phyloP scores from a whole-genome alignment of 805 yeast genomes.

The Yamadazyma phyllophila region DNA sequence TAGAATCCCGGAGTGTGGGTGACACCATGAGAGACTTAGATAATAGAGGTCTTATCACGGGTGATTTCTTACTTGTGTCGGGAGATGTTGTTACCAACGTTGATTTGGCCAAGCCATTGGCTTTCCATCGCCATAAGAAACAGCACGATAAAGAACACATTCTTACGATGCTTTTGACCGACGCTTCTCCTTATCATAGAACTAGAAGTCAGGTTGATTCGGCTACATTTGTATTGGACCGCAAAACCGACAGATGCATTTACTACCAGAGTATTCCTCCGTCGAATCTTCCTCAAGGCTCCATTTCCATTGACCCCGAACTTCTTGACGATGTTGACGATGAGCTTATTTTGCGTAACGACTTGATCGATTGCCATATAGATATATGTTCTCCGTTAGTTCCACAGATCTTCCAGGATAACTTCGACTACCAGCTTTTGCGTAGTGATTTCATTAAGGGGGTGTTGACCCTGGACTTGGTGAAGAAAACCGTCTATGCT shows the following conservation, averaged over 20 bases:
- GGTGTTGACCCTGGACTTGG: conserved; percentile 82
- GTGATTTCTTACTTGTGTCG: conserved; percentile 84
- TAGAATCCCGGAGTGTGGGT: conserved; percentile 89
- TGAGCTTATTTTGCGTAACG: conserved; percentile 82
- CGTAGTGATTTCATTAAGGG: conserved; percentile 89
- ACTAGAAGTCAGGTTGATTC: conserved; percentile 80
- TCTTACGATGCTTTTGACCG: conserved; percentile 88
- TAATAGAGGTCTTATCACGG: conserved; percentile 81
- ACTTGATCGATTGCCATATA: conserved; percentile 92
- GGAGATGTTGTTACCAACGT: conserved; percentile 97
- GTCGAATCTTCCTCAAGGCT: conserved; percentile 30
- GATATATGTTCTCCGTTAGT: conserved; percentile 94
- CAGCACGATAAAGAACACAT: conserved; percentile 84
- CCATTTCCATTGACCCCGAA: conserved; percentile 76
- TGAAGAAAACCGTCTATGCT: conserved; percentile 88
- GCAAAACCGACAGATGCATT: conserved; percentile 69
- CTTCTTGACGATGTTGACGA: conserved; percentile 66
- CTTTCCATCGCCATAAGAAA: conserved; percentile 69
- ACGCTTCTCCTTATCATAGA: conserved; percentile 80
- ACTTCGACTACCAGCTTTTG: conserved; percentile 87
- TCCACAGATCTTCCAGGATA: conserved; percentile 93
- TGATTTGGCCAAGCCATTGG: conserved; percentile 70
- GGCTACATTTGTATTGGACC: conserved; percentile 80
- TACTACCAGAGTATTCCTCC: conserved; percentile 80
- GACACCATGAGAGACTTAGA: conserved; percentile 97